Evolutionary conservation across 495 filamentous ascomycete genomes (phyloP).

Genomic region (Aspergillus sclerotiicarbonarius): DNA sequence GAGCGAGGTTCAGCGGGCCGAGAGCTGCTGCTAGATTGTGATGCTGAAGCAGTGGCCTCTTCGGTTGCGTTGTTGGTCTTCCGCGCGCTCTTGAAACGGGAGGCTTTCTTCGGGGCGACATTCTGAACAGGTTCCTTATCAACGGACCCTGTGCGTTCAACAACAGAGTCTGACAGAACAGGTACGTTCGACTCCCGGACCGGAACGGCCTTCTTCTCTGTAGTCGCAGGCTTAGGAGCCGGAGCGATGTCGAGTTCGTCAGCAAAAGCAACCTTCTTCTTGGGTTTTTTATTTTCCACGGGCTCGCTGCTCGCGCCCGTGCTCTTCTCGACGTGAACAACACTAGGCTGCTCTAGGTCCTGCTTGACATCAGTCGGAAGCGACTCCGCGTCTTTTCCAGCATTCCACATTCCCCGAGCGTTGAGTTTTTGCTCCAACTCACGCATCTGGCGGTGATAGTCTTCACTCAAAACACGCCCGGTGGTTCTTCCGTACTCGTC

Average conservation of each 20-base stretch:
- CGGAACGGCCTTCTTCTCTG: slow-evolving; percentile 30
- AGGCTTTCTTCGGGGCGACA: slow-evolving; percentile 39
- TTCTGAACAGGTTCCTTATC: slow-evolving; percentile 17
- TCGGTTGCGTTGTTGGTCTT: slow-evolving; percentile 11
- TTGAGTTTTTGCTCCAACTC: slow-evolving; percentile 75
- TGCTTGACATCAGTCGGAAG: slow-evolving; percentile 35
- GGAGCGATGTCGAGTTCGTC: slow-evolving; percentile 70
- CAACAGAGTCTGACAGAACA: slow-evolving; percentile 45
- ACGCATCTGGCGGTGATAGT: slow-evolving; percentile 76
- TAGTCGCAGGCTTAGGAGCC: slow-evolving; percentile 24
- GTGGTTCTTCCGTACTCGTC: slow-evolving; percentile 70
- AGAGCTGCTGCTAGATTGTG: slow-evolving; percentile 9
- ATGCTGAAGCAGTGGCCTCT: slow-evolving; percentile 10
- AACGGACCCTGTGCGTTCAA: slow-evolving; percentile 39
- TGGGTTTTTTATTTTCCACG: slow-evolving; percentile 32
- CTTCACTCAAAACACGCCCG: slow-evolving; percentile 59
- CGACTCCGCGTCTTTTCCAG: slow-evolving; percentile 43
- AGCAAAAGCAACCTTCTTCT: slow-evolving; percentile 81
- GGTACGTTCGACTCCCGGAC: slow-evolving; percentile 35
- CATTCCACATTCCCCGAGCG: slow-evolving; percentile 51
- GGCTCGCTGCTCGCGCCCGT: slow-evolving; percentile 11
- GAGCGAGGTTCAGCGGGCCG: slow-evolving; percentile 18
- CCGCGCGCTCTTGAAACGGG: slow-evolving; percentile 43
- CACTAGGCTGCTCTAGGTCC: slow-evolving; percentile 27
- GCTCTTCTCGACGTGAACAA: slow-evolving; percentile 17